phyloP scores from a whole-genome alignment of 768 basidiomycete species.

The Kwoniella sp. region DNA sequence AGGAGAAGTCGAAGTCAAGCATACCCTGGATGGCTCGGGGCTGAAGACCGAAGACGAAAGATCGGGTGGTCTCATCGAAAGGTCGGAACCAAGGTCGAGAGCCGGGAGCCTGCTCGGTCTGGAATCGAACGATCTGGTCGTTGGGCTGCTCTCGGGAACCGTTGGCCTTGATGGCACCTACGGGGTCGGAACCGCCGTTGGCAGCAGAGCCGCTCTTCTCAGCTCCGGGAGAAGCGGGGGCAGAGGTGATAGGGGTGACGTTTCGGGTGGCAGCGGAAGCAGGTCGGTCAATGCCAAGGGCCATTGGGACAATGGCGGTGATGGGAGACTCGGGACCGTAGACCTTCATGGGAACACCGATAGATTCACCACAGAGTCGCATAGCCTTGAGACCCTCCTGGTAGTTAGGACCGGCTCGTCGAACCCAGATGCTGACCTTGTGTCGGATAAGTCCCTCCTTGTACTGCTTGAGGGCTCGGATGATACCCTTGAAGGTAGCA shows the following conservation, averaged over 20 bases:
- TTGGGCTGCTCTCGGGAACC: slow-evolving; percentile 80
- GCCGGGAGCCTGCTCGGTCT: slow-evolving; percentile 56
- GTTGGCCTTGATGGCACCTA: slow-evolving; percentile 74
- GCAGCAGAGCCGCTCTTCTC: slow-evolving; percentile 28
- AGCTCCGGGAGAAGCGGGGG: slow-evolving; percentile 57
- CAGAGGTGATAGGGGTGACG: slow-evolving; percentile 57
- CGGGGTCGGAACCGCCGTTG: slow-evolving; percentile 30
- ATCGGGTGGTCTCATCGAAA: slow-evolving; percentile 90
- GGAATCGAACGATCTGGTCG: slow-evolving; percentile 90
- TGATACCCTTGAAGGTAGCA: slow-evolving; percentile 99
- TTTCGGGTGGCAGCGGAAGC: slow-evolving; percentile 60
- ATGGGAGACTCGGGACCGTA: slow-evolving; percentile 98
- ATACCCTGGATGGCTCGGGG: slow-evolving; percentile 98
- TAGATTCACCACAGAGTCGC: slow-evolving; percentile 90
- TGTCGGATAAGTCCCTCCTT: slow-evolving; percentile 79
- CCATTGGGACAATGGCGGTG: slow-evolving; percentile 96
- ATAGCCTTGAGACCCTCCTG: slow-evolving; percentile 98
- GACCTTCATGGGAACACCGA: slow-evolving; percentile 95
- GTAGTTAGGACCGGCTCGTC: slow-evolving; percentile 98
- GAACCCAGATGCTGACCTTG: slow-evolving; percentile 91
- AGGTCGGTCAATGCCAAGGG: slow-evolving; percentile 74
- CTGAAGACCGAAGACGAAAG: slow-evolving; percentile 97
- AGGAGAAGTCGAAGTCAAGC: slow-evolving; percentile 99
- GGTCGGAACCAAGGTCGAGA: slow-evolving; percentile 81
- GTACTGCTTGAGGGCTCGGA: slow-evolving; percentile 91